Evolutionary conservation across 2,329 filamentous ascomycete species (phyloP), one percentile per base, ranked within the genome.

Genomic region (Daldinia eschscholtzii): DNA sequence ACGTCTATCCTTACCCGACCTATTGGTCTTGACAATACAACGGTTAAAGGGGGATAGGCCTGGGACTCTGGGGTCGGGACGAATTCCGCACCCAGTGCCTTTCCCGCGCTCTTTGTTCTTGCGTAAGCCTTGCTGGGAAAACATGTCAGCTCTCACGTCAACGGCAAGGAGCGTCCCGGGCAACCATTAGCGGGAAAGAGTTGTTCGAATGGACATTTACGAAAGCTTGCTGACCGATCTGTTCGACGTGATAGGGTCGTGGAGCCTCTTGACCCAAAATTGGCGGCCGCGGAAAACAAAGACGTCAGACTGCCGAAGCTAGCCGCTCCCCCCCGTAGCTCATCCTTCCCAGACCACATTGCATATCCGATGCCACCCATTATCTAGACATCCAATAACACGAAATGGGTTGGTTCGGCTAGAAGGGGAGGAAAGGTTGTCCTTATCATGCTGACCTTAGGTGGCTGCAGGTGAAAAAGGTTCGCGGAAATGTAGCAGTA

Each of bases 1-100:
- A 12, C 53, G 53, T 56, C 42, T 61, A 63, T 44, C 35, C 57
- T 53, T 68, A 83, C 83, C 50, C 82, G 77, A 7, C 71, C 83
- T 81, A 2, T 33, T 28, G 7, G 7, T n/a, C 26, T 18, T 23
- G 35, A 56, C 26, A 52, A 41, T 39, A 62, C 35, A 20, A 18
- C 73, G 74, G 74, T 69, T 75, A 69, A 64, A 63, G 67, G 72
- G 70, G 75, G 71, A 72, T 71, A 72, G 44, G 46, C 46, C 15
- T n/a, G 46, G 46, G 26, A 52, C 18, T 70, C 65, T 68, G 66
- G 68, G 68, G 52, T 62, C 74, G 75, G 75, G 56, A 52, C 64
- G 59, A 72, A 76, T 76, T 76, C 75, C 75, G 75, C 75, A 65
- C 67, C n/a, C 9, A 33, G 20, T 35, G 48, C 28, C 46, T 37